Evolutionary conservation across 2,329 filamentous ascomycete genomes (phyloP).

Genomic region (Cladorrhinum sp.): DNA sequence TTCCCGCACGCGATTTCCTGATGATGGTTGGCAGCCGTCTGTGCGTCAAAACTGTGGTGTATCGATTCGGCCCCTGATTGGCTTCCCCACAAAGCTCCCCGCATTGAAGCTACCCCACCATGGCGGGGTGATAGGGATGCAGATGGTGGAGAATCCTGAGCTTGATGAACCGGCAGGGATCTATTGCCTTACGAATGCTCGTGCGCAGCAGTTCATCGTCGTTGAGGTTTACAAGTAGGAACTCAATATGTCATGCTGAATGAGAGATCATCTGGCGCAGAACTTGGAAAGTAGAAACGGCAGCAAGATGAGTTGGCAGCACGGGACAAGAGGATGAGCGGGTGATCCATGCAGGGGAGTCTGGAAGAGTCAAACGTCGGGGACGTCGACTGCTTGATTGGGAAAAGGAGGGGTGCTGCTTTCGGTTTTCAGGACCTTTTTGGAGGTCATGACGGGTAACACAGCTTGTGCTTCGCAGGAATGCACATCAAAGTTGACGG

Average conservation of each 20-base stretch:
- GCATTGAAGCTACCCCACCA: neutral
- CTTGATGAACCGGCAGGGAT: constrained; percentile 5
- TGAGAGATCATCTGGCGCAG: neutral
- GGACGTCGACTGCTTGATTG: neutral
- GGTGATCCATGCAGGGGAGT: neutral
- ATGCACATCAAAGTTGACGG: neutral
- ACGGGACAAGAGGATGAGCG: neutral
- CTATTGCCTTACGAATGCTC: neutral
- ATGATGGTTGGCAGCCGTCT: constrained; percentile 2
- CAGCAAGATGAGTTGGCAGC: constrained; percentile 6
- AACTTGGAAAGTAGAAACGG: neutral
- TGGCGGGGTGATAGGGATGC: constrained; percentile 3
- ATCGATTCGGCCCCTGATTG: neutral
- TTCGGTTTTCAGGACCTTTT: neutral
- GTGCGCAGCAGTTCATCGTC: neutral
- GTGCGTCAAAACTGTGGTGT: constrained; percentile 6
- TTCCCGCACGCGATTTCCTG: neutral
- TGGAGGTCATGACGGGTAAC: neutral
- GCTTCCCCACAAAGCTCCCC: neutral
- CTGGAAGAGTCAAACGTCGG: neutral
- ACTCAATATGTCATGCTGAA: neutral
- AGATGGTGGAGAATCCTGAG: neutral
- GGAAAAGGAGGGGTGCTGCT: constrained; percentile 1
- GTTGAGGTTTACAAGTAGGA: too few species aligned
- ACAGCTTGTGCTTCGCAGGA: neutral